Conservation (phyloP, 2,329 filamentous ascomycete genomes). For the Ophiostoma tasmaniense region DNA sequence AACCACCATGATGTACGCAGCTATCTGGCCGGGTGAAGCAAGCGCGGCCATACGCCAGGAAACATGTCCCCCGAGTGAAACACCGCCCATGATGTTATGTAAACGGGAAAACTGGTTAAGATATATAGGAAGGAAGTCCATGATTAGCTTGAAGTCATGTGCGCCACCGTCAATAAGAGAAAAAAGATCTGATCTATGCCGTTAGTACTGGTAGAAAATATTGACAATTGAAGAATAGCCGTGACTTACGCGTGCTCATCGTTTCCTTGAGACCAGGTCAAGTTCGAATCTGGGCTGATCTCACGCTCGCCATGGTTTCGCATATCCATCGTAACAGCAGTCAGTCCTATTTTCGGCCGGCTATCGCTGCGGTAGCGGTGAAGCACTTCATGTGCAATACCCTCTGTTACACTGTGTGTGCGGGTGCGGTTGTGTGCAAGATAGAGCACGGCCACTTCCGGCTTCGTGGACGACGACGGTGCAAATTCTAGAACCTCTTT, state of each 20-base stretch:
- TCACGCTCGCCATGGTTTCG: not conserved
- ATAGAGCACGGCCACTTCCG: not conserved
- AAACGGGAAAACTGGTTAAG: not conserved
- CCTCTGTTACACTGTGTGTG: not conserved
- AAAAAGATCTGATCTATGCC: not conserved
- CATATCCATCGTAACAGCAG: not conserved
- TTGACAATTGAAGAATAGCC: not conserved
- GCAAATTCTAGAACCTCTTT: not conserved
- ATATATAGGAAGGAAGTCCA: not conserved
- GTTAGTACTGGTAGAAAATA: not conserved
- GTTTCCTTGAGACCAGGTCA: not conserved
- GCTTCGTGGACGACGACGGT: not conserved
- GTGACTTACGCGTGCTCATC: not conserved
- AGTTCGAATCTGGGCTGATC: not conserved
- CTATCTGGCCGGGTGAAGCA: not conserved
- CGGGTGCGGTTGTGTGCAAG: not conserved
- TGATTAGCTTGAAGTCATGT: not conserved
- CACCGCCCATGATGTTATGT: not conserved
- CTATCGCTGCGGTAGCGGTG: not conserved
- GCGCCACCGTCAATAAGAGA: not conserved
- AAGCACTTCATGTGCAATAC: not conserved
- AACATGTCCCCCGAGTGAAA: not conserved
- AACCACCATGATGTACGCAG: not conserved
- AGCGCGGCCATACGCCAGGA: not conserved
- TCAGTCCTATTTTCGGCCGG: not conserved